These are phyloP conservation scores for Lactarius hatsudake DNA, from an alignment of 768 basidiomycete genomes.

Conservation along the genomic window DNA sequence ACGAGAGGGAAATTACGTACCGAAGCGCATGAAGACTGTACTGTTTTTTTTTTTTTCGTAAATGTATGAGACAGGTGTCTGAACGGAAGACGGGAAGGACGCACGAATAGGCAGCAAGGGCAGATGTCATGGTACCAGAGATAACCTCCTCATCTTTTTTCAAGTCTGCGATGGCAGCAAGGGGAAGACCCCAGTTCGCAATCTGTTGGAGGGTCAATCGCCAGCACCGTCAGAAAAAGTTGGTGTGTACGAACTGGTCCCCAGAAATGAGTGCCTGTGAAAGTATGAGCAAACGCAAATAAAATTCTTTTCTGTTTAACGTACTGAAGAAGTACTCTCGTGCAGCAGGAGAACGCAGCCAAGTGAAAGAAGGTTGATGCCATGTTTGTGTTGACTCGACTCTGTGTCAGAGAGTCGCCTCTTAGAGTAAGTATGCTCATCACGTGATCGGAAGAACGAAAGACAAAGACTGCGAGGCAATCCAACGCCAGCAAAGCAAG, in stretches of 20 bases:
- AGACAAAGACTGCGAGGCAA: neutral
- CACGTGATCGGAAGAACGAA: neutral
- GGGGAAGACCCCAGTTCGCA: slow-evolving; percentile 97
- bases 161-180: slow-evolving; percentile 90
- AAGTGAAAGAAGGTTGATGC: slow-evolving; percentile 85
- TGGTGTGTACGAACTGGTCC: slow-evolving; percentile 74
- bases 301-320: slow-evolving; percentile 34
- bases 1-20: slow-evolving; percentile 38
- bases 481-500: slow-evolving; percentile 1
- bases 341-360: slow-evolving; percentile 89
- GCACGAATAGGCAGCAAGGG: slow-evolving; percentile 89
- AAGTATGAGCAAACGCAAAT: slow-evolving; percentile 26
- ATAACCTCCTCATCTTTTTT: slow-evolving; percentile 95
- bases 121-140: slow-evolving; percentile 94
- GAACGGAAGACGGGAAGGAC: slow-evolving; percentile 36
- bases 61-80: slow-evolving; percentile 4
- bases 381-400: slow-evolving; percentile 42
- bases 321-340: slow-evolving; percentile 93
- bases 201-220: slow-evolving; percentile 48
- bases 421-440: neutral
- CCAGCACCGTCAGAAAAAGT: neutral
- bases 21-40: slow-evolving; percentile 92
- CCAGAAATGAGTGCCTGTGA: slow-evolving; percentile 93
- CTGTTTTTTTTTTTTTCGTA: slow-evolving; percentile 35
- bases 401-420: neutral